These are phyloP conservation scores for Mycena vulgaris DNA, from an alignment of 768 basidiomycete genomes.

Conservation along the genomic window DNA sequence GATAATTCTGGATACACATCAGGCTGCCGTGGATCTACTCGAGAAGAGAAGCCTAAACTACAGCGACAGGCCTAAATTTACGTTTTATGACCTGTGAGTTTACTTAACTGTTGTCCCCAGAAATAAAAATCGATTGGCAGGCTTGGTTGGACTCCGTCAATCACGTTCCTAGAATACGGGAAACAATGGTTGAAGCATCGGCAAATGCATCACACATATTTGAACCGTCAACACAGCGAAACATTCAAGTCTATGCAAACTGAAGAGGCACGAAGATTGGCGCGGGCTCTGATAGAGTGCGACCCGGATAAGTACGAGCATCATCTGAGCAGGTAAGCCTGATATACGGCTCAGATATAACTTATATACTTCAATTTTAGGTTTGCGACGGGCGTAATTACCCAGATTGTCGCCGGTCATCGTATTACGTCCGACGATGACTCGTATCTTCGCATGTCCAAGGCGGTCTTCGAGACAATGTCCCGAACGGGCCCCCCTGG, in stretches of 20 bases:
- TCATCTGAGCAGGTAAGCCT: background rate
- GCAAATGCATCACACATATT: conserved; percentile 35
- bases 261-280: conserved; percentile 47
- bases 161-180: conserved; percentile 37
- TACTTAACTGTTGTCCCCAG: background rate
- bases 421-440: conserved; percentile 51
- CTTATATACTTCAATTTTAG: background rate
- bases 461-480: conserved; percentile 44
- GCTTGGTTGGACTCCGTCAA: conserved; percentile 31
- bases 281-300: background rate
- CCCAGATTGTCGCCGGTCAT: conserved; percentile 51
- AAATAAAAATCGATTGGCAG: conserved; percentile 4
- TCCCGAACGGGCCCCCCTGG: conserved; percentile 20
- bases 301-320: conserved; percentile 1
- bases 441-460: conserved; percentile 49
- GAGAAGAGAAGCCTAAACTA: conserved; percentile 49
- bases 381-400: conserved; percentile 37
- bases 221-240: conserved; percentile 38
- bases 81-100: conserved; percentile 38
- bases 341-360: background rate
- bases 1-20: conserved; percentile 33
- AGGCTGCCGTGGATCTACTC: conserved; percentile 43
- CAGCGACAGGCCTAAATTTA: conserved; percentile 36
- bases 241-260: conserved; percentile 44
- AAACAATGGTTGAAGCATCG: conserved; percentile 37